Base-by-base conservation (phyloP, 176 grass and related monocot species). In the Elymus sibiricus region DNA sequence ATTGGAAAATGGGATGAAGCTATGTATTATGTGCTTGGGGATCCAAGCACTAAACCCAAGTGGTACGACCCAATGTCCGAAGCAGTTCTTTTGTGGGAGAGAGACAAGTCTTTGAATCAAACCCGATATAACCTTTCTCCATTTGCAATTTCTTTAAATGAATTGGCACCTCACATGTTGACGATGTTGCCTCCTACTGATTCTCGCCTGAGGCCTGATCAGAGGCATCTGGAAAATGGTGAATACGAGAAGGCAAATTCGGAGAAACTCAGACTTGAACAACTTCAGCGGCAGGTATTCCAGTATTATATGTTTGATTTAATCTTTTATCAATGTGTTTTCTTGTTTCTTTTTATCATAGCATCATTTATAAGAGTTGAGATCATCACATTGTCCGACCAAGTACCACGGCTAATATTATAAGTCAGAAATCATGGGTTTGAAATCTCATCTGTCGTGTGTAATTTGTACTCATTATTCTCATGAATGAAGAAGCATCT, bases 1-100 rank as follows among this genome's bases (percentile, higher is more conserved):
- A 92, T 98, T 21, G 95, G 95, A 70, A 98, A 98, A 69, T 98
- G 95, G 95, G 95, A 98, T 85, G 95, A 98, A 91, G 95, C 95
- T 63, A 87, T 98, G 87, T 98, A 98, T 84, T 98, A 95, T 92
- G 93, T 95, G 31, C 86, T 98, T 28, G 95, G 95, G 35, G 95
- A 98, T 84, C 95, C 91, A 83, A 92, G 89, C 84, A 82, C 68
- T 25, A 98, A 98, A 80, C 93, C 95, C 9, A 95, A 89, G 62
- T 91, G 87, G 53, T 98, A 98, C 64, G 95, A 98, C 72, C 95
- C 95, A 76, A 98, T 98, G 93, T 95, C 93, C 21, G 95, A 98
- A 73, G 93, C 95, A 25, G 91, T 95, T 75, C 91, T 94, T 83
- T 82, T 98, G 65, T 98, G 95, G 95, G 93, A 98, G 78, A 88